Conservation (phyloP, 2,329 filamentous ascomycete genomes). For the Trichoderma semiorbis region DNA sequence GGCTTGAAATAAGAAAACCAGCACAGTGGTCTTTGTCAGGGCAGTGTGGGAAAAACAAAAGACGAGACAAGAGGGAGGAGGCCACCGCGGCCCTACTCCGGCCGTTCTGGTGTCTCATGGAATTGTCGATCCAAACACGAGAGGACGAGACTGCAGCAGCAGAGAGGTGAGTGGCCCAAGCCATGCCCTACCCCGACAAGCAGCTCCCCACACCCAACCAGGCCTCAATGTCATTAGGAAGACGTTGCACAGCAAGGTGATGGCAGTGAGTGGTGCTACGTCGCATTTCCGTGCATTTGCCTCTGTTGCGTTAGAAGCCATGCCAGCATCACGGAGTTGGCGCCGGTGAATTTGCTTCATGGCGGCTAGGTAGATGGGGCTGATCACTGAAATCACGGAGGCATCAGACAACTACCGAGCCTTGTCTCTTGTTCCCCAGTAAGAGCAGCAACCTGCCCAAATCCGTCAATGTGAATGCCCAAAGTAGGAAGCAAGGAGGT, state of each 20-base stretch:
- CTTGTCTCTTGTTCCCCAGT: not conserved
- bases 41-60: not conserved
- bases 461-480: not conserved
- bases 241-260: slow-evolving; percentile 3
- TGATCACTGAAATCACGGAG: slow-evolving; percentile 12
- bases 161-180: slow-evolving; percentile 2
- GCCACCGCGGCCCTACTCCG: slow-evolving; percentile 30
- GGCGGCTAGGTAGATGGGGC: slow-evolving; percentile 8
- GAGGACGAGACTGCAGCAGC: slow-evolving; percentile 3
- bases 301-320: slow-evolving; percentile 6
- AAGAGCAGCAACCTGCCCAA: not conserved
- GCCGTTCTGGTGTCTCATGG: slow-evolving; percentile 29
- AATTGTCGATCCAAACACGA: slow-evolving; percentile 27
- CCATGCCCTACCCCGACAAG: slow-evolving; percentile 11
- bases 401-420: slow-evolving; percentile 6
- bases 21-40: not conserved
- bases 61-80: slow-evolving; percentile 14
- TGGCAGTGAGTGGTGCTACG: not conserved
- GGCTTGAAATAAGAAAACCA: not conserved
- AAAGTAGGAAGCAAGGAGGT: not conserved
- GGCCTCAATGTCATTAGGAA: not conserved
- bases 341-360: not conserved
- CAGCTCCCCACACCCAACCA: slow-evolving; percentile 14
- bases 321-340: not conserved
- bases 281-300: slow-evolving; percentile 1